These are phyloP conservation scores for Kodamaea nitidulidarum DNA, from an alignment of 805 yeast genomes.

Conservation along the genomic window DNA sequence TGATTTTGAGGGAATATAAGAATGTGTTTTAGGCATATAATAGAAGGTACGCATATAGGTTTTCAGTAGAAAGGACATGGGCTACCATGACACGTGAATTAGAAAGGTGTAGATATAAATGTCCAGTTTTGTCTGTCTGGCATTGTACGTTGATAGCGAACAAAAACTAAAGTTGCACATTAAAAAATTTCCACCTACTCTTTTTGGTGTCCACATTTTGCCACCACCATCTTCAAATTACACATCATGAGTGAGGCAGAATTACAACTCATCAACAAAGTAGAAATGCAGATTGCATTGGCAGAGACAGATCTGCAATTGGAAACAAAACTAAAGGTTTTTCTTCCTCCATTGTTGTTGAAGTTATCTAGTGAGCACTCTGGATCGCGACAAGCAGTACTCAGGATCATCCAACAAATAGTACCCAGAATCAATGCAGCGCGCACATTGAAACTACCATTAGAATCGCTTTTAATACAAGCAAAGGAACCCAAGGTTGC, in stretches of 20 bases:
- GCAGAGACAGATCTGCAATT: constrained; percentile 66
- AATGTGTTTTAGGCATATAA: constrained; percentile 14
- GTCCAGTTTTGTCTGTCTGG: neutral
- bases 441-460: constrained; percentile 56
- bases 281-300: constrained; percentile 75
- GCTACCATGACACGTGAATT: no score
- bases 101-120: no score
- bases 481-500: constrained; percentile 54
- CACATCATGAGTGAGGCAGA: constrained; percentile 44
- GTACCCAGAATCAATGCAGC: constrained; percentile 63
- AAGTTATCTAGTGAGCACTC: constrained; percentile 71
- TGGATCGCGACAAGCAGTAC: constrained; percentile 62
- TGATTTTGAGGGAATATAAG: constrained; percentile 89
- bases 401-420: constrained; percentile 62
- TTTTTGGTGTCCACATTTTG: constrained; percentile 3
- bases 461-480: constrained; percentile 57
- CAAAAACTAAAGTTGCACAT: no score
- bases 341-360: constrained; percentile 71
- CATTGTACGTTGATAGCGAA: no score
- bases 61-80: neutral
- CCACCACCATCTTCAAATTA: constrained; percentile 8
- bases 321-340: constrained; percentile 54
- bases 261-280: constrained; percentile 62
- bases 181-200: no score
- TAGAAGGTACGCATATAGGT: neutral